Evolutionary conservation across 352 stramenopile genomes (phyloP), one percentile per base, ranked within the genome.

Genomic region (Pythium myriotylum): DNA sequence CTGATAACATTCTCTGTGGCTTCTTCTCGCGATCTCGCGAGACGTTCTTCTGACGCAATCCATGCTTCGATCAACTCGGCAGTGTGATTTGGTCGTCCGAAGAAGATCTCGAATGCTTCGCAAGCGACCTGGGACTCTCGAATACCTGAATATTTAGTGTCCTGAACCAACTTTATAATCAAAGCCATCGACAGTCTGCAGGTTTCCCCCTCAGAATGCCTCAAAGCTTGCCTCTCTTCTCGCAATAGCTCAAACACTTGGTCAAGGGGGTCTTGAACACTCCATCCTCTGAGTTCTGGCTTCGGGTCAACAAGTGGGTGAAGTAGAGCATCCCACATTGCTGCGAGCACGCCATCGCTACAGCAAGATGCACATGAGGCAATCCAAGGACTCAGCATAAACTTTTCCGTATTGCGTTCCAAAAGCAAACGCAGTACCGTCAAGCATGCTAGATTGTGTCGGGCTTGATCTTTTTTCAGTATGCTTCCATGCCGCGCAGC

Each of bases 381-480:
- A 50, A 94, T 89, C 68, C 81, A 92, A 20, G 85, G 71, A 54
- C 78, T 91, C 16, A 95, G 74, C 17, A 89, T 55, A 48, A 87
- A 91, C 45, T 79, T 88, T 42, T 91, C 80, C 10, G 68, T 76
- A 69, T 95, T 95, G 51, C 74, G 61, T 54, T 93, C 84, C 41
- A 94, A 40, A 20, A 95, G 68, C 62, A 76, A 89, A 49, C 77
- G 85, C 50, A 95, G 64, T 59, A 95, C 70, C 43, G 83, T 81
- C 61, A 73, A 65, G 48, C 80, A 93, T 24, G 81, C 80, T 51
- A 93, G 64, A 19, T 84, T 73, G 43, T 95, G 85, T 2, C 84
- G 79, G 0, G 39, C 39, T 22, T 46, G 27, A 24, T 62, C 61
- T 19, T 26, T 39, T 40, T 45, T 61, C 29, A 46, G 29, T 16